These are phyloP conservation scores for Pythium dissotocum DNA, from an alignment of 352 stramenopile genomes.

Conservation along the genomic window DNA sequence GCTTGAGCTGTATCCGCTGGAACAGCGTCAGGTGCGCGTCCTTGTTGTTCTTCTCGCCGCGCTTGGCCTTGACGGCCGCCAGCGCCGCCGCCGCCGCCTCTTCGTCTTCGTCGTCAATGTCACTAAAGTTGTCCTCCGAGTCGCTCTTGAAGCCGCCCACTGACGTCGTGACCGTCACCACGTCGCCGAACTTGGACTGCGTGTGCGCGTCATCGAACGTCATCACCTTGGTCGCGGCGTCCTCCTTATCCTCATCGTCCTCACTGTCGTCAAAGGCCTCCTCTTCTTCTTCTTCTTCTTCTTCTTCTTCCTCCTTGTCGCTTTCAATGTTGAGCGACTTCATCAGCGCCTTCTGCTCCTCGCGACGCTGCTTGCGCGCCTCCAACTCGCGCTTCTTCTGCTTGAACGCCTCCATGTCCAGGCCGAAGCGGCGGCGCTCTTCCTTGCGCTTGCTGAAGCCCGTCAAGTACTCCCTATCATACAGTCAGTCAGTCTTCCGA, in stretches of 20 bases:
- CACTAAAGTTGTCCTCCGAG: constrained; percentile 57
- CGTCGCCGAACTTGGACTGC: constrained; percentile 83
- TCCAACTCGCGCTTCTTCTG: constrained; percentile 83
- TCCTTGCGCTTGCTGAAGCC: constrained; percentile 89
- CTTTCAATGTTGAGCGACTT: constrained; percentile 55
- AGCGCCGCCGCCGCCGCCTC: constrained; percentile 28
- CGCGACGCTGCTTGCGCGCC: constrained; percentile 78
- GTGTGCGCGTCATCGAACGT: constrained; percentile 83
- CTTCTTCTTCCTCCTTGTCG: constrained; percentile 40
- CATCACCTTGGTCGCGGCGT: constrained; percentile 46
- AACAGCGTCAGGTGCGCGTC: constrained; percentile 78
- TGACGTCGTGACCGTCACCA: constrained; percentile 85
- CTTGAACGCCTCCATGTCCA: constrained; percentile 90
- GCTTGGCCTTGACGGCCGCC: constrained; percentile 32
- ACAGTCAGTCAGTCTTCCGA: background rate
- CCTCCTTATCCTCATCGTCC: constrained; percentile 28
- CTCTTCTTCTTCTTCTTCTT: constrained; percentile 30
- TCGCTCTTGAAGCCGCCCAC: constrained; percentile 80
- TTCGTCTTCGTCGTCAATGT: constrained; percentile 52
- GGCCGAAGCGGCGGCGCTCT: constrained; percentile 79
- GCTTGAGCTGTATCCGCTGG: constrained; percentile 88
- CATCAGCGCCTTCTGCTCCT: constrained; percentile 79
- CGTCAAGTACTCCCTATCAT: constrained; percentile 73
- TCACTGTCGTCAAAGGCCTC: constrained; percentile 37
- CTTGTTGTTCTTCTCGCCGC: constrained; percentile 22